Percentiles rank a stretch among this genome's conserved stretches.
phyloP scores from a whole-genome alignment of 2,329 filamentous ascomycete genomes.

The Saccharata proteae region DNA sequence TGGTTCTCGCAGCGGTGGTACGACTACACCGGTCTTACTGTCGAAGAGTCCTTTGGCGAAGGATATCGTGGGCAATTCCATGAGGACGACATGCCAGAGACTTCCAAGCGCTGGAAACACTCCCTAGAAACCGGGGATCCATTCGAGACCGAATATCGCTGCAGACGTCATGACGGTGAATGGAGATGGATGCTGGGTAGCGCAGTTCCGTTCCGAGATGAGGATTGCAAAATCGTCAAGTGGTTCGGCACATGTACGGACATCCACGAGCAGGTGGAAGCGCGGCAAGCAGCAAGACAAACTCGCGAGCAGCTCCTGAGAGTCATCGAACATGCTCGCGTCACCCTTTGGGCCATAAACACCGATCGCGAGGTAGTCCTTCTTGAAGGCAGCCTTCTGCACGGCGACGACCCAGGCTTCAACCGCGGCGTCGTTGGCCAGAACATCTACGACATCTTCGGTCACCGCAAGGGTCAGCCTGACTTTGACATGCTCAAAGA shows the following conservation, averaged over 20 bases:
- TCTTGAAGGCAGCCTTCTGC: constrained; percentile 54
- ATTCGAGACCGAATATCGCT: constrained; percentile 61
- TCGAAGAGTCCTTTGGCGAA: constrained; percentile 49
- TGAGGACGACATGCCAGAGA: constrained; percentile 52
- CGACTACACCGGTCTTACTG: constrained; percentile 58
- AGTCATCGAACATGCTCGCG: constrained; percentile 62
- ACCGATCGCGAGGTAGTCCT: constrained; percentile 49
- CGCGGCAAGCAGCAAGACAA: constrained; percentile 52
- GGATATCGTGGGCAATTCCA: constrained; percentile 57
- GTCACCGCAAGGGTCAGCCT: constrained; percentile 13
- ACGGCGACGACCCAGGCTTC: constrained; percentile 19
- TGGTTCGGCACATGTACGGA: constrained; percentile 78
- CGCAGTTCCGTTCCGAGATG: constrained; percentile 55
- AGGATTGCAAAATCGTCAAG: constrained; percentile 57
- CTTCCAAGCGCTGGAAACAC: constrained; percentile 46
- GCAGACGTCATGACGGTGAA: constrained; percentile 51
- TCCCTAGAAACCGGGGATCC: constrained; percentile 55
- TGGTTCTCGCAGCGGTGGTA: constrained; percentile 73
- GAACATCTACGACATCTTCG: constrained; percentile 54
- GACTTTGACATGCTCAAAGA: constrained; percentile 34
- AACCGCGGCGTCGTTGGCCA: constrained; percentile 40
- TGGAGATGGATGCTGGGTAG: constrained; percentile 72
- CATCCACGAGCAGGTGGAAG: constrained; percentile 61
- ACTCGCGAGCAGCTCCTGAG: constrained; percentile 59
- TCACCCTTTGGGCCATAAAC: constrained; percentile 65